These are phyloP conservation scores for Teratosphaeriaceae sp. DNA, from an alignment of 2,329 filamentous ascomycete genomes.

Conservation along the genomic window DNA sequence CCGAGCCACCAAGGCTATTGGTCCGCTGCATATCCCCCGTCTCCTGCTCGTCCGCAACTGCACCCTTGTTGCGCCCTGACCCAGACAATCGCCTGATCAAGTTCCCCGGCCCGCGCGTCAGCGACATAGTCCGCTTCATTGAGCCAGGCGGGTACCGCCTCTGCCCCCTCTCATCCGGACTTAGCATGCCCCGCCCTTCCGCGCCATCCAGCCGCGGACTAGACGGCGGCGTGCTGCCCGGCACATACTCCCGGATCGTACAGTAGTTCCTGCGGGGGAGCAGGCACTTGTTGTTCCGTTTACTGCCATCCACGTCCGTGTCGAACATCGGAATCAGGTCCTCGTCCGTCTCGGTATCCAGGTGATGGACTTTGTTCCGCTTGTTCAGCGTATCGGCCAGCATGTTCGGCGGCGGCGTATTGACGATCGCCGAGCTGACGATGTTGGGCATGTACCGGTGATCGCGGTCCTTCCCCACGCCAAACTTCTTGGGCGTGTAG, in stretches of 20 bases:
- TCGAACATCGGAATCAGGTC: slow-evolving; percentile 92
- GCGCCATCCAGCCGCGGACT: slow-evolving; percentile 54
- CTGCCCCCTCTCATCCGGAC: slow-evolving; percentile 4
- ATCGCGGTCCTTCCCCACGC: slow-evolving; percentile 73
- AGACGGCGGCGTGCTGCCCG: slow-evolving; percentile 65
- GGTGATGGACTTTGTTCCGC: slow-evolving; percentile 68
- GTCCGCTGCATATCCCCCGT: slow-evolving; percentile 12
- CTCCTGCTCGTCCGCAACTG: slow-evolving; percentile 6
- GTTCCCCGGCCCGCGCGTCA: slow-evolving; percentile 31
- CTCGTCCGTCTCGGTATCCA: slow-evolving; percentile 73
- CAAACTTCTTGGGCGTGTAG: slow-evolving; percentile 80
- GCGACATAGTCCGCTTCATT: slow-evolving; percentile 27
- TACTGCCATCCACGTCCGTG: slow-evolving; percentile 81
- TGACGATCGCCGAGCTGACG: slow-evolving; percentile 89
- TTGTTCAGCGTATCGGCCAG: slow-evolving; percentile 90
- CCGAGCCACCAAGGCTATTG: slow-evolving; percentile 17
- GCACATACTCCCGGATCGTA: slow-evolving; percentile 77
- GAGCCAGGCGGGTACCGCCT: slow-evolving; percentile 24
- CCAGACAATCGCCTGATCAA: slow-evolving; percentile 37
- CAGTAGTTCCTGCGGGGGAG: slow-evolving; percentile 94
- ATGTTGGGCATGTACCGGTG: slow-evolving; percentile 97
- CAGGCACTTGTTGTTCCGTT: slow-evolving; percentile 83
- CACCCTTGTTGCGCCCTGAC: slow-evolving; percentile 18
- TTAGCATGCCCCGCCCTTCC: slow-evolving; percentile 9
- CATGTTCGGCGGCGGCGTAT: slow-evolving; percentile 79